Conservation (phyloP, 2,329 filamentous ascomycete genomes). For the Aspergillus pseudonomiae region DNA sequence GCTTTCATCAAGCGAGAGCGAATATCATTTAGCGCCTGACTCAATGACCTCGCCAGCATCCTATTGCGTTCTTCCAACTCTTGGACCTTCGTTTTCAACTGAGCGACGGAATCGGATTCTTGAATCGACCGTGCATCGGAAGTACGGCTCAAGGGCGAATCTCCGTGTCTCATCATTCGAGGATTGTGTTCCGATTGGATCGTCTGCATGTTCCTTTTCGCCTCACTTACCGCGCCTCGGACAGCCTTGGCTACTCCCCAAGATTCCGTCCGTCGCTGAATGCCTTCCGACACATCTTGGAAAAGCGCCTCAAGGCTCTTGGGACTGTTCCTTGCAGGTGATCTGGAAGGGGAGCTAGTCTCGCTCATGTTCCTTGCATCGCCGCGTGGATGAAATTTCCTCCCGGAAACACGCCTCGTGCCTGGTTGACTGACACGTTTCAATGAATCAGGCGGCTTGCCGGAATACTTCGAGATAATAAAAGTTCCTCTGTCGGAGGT, state of each 20-base stretch:
- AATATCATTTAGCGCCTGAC: slow-evolving; percentile 46
- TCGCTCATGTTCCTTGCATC: slow-evolving; percentile 34
- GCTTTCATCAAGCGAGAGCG: slow-evolving; percentile 35
- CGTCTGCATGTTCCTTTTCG: slow-evolving; percentile 50
- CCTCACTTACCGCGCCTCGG: slow-evolving; percentile 51
- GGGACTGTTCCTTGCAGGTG: slow-evolving; percentile 41
- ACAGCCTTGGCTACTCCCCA: slow-evolving; percentile 55
- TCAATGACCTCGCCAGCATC: slow-evolving; percentile 44
- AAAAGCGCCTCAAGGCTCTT: slow-evolving; percentile 50
- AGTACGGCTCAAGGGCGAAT: slow-evolving; percentile 16
- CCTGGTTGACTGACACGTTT: slow-evolving; percentile 27
- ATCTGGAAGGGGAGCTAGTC: slow-evolving; percentile 37
- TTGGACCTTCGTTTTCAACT: slow-evolving; percentile 37
- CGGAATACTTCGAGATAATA: slow-evolving; percentile 52
- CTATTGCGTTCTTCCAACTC: slow-evolving; percentile 45
- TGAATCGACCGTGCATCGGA: slow-evolving; percentile 16
- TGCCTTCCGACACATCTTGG: slow-evolving; percentile 52
- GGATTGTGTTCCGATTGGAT: slow-evolving; percentile 44
- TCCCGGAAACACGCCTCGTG: slow-evolving; percentile 20
- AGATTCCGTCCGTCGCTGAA: slow-evolving; percentile 51
- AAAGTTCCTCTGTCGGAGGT: slow-evolving; percentile 47
- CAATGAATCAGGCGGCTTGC: slow-evolving; percentile 42
- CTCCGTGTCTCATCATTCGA: slow-evolving; percentile 27
- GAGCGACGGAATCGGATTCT: slow-evolving; percentile 22
- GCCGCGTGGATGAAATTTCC: slow-evolving; percentile 30